Evolutionary conservation across 768 basidiomycete species (phyloP).

Genomic region (Mrakia gelida): DNA sequence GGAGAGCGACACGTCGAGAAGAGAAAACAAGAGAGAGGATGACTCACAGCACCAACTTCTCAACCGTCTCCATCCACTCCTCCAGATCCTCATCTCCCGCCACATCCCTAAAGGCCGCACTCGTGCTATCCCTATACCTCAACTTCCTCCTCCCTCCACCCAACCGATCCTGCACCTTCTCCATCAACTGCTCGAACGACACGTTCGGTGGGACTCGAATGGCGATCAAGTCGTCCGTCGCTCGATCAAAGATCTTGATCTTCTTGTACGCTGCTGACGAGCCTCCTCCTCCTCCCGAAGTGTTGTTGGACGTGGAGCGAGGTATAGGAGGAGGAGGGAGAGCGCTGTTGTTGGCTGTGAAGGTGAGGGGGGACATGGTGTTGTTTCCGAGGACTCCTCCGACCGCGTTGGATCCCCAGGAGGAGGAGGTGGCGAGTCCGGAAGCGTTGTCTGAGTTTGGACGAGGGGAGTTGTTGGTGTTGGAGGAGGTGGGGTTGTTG

Average conservation of each 20-base stretch:
- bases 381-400: constrained; percentile 14
- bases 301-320: background rate
- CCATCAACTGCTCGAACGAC: constrained; percentile 77
- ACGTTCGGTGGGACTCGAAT: constrained; percentile 94
- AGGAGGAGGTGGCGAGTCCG: constrained; percentile 17
- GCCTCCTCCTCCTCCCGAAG: background rate
- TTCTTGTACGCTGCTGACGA: constrained; percentile 54
- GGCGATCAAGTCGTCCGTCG: constrained; percentile 91
- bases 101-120: constrained; percentile 55
- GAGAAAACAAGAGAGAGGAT: background rate
- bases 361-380: constrained; percentile 22
- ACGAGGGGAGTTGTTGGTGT: background rate
- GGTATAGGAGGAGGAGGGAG: background rate
- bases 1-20: background rate
- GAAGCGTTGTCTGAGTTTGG: background rate
- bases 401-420: constrained; percentile 28
- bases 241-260: constrained; percentile 94
- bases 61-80: constrained; percentile 70
- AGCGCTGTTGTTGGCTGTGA: background rate
- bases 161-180: constrained; percentile 82
- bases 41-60: constrained; percentile 68
- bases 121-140: constrained; percentile 62
- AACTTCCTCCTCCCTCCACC: constrained; percentile 66
- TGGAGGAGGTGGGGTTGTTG: background rate
- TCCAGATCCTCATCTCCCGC: constrained; percentile 61